phyloP scores from a whole-genome alignment of 306 rosid genomes.

The Trifolium fragiferum region DNA sequence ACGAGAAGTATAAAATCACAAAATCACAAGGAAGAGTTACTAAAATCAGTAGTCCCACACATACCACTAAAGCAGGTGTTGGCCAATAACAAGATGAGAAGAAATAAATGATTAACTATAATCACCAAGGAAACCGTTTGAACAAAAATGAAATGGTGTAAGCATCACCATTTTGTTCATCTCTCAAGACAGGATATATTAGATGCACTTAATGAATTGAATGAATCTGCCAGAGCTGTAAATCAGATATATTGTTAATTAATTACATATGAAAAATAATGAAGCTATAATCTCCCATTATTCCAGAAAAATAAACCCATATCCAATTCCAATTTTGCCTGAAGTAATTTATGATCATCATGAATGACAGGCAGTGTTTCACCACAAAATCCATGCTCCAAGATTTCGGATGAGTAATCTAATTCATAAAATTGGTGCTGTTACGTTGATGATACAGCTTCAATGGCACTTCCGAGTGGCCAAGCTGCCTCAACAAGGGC shows the following conservation, averaged over 20 bases:
- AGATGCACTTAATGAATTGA: constrained; percentile 46
- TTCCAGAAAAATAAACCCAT: constrained; percentile 40
- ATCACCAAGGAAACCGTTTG: constrained; percentile 27
- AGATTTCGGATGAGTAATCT: constrained; percentile 41
- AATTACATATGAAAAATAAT: constrained; percentile 51
- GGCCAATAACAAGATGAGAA: constrained; percentile 15
- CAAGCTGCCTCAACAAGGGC: constrained; percentile 98
- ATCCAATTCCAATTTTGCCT: constrained; percentile 46
- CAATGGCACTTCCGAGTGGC: constrained; percentile 99
- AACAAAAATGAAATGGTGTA: constrained; percentile 47
- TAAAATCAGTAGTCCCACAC: not conserved
- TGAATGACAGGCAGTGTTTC: constrained; percentile 38
- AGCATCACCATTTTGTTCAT: constrained; percentile 46
- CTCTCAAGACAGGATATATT: constrained; percentile 37
- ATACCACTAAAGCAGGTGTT: not conserved
- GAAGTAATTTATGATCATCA: constrained; percentile 39
- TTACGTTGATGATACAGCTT: constrained; percentile 84
- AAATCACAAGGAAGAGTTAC: not conserved
- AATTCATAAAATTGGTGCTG: constrained; percentile 47
- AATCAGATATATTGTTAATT: constrained; percentile 44
- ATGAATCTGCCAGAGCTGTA: constrained; percentile 43
- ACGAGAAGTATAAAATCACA: not conserved
- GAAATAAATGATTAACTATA: constrained; percentile 29
- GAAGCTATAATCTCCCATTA: constrained; percentile 51
- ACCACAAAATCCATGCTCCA: constrained; percentile 36